Conservation (phyloP, 148 eudicot genomes). For the Fallopia convolvulus region DNA sequence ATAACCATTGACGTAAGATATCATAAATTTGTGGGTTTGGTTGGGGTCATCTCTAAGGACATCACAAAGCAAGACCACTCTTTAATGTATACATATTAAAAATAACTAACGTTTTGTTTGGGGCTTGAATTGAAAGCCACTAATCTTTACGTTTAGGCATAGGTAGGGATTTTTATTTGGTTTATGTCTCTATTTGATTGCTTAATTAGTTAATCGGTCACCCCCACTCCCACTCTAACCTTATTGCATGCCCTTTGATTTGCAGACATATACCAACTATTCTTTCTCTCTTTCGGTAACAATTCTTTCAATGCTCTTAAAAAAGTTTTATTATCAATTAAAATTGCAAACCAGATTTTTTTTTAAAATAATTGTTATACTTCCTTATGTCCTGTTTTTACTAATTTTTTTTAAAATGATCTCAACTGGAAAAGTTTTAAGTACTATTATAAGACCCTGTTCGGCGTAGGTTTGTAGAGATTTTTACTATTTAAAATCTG, state of each 20-base stretch:
- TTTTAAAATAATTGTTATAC: too few relatives aligned
- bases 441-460: too few relatives aligned
- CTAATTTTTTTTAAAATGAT: too few relatives aligned
- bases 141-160: background rate
- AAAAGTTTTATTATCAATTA: background rate
- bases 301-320: background rate
- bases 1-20: background rate
- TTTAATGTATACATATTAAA: too few relatives aligned
- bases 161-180: background rate
- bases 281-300: background rate
- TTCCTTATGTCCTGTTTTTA: too few relatives aligned
- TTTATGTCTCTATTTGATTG: background rate
- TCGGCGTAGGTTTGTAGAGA: too few relatives aligned
- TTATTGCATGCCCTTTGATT: background rate
- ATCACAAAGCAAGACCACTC: background rate
- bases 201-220: background rate
- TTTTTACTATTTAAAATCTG: too few relatives aligned
- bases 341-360: background rate
- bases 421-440: too few relatives aligned
- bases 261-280: background rate
- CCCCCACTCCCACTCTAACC: background rate
- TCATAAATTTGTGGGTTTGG: background rate
- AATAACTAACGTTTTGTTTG: background rate
- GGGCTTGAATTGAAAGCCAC: background rate
- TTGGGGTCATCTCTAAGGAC: background rate